phyloP scores from a whole-genome alignment of 2,329 filamentous ascomycete species.

The Cladosporium phlei region DNA sequence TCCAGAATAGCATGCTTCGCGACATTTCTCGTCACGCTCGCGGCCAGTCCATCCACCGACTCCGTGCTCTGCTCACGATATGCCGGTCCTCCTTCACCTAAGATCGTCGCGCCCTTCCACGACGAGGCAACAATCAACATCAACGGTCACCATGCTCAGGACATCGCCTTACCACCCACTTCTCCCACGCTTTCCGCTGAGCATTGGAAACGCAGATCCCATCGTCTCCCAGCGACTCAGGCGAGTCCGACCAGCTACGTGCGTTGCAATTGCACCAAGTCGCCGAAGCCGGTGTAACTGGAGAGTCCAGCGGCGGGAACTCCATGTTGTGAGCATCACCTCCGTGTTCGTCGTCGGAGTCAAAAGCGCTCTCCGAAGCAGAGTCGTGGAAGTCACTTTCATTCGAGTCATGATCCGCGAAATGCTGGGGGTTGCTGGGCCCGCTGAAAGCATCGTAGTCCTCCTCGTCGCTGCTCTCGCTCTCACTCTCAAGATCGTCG shows the following conservation, averaged over 20 bases:
- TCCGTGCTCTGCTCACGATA: no score
- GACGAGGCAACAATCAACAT: neutral
- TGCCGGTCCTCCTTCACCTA: no score
- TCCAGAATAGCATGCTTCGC: no score
- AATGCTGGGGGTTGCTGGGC: slow-evolving; percentile 9
- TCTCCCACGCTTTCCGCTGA: slow-evolving; percentile 53
- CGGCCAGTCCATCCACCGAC: no score
- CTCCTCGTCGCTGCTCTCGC: slow-evolving; percentile 34
- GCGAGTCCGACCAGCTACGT: slow-evolving; percentile 34
- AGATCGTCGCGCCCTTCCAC: no score
- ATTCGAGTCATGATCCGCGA: slow-evolving; percentile 13
- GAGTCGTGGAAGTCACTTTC: slow-evolving; percentile 16
- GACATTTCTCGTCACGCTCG: no score
- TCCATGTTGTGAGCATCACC: slow-evolving; percentile 40
- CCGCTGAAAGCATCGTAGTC: slow-evolving; percentile 24
- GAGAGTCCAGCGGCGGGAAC: slow-evolving; percentile 40
- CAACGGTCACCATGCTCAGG: slow-evolving; percentile 32
- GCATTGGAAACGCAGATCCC: slow-evolving; percentile 43
- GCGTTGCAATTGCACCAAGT: slow-evolving; percentile 45
- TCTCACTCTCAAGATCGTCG: slow-evolving; percentile 43
- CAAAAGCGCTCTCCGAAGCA: slow-evolving; percentile 18
- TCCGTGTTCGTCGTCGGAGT: slow-evolving; percentile 36
- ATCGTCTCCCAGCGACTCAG: slow-evolving; percentile 47
- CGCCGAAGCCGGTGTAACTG: slow-evolving; percentile 43
- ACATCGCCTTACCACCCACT: slow-evolving; percentile 50